A percentile compares a stretch with the other conserved stretches of the same genome.
phyloP scores from a whole-genome alignment of 768 basidiomycete species.

The Stropharia rugosoannulata region DNA sequence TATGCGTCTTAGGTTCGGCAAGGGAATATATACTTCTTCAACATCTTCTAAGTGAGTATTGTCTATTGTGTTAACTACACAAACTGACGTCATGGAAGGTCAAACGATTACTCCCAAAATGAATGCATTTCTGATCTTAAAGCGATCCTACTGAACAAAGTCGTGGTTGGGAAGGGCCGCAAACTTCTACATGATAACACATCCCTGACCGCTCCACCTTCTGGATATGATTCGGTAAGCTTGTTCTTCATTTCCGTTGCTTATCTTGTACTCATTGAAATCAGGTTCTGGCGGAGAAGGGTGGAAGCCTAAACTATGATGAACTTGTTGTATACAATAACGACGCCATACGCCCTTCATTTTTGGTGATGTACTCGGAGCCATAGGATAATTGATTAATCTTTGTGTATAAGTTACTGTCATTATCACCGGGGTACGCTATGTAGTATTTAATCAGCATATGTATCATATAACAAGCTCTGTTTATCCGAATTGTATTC shows the following conservation, averaged over 20 bases:
- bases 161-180: slow-evolving; percentile 67
- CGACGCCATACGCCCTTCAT: slow-evolving; percentile 72
- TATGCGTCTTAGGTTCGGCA: slow-evolving; percentile 49
- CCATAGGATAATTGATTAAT: slow-evolving; percentile 23
- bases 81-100: slow-evolving; percentile 29
- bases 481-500: too few relatives aligned
- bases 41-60: slow-evolving; percentile 66
- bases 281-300: slow-evolving; percentile 68
- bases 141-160: slow-evolving; percentile 73
- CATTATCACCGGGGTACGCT: background rate
- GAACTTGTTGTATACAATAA: slow-evolving; percentile 70
- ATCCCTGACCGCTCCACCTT: slow-evolving; percentile 52
- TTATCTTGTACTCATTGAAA: background rate
- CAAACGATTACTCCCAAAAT: slow-evolving; percentile 70
- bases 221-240: slow-evolving; percentile 66
- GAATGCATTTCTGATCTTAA: slow-evolving; percentile 53
- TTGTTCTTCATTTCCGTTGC: slow-evolving; percentile 10
- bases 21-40: slow-evolving; percentile 73
- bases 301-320: slow-evolving; percentile 67
- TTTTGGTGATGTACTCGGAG: slow-evolving; percentile 63
- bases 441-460: slow-evolving; percentile 1
- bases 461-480: background rate
- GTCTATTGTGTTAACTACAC: background rate
- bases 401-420: background rate
- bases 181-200: slow-evolving; percentile 63